Percentiles rank a stretch among this genome's conserved stretches.
phyloP scores from a whole-genome alignment of 768 basidiomycete genomes.

The Multifurca ochricompacta region DNA sequence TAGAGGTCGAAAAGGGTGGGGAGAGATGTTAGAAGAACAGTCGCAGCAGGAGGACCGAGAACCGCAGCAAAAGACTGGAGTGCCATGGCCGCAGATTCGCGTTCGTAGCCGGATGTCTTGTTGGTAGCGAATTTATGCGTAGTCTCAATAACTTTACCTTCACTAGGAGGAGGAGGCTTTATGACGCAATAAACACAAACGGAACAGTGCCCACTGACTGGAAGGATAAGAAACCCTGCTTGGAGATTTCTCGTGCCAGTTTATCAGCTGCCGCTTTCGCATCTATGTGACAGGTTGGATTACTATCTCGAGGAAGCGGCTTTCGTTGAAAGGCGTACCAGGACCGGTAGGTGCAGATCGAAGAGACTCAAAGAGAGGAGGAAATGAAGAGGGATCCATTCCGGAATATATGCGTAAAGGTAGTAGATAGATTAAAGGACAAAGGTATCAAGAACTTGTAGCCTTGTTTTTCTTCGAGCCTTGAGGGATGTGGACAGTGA shows the following conservation, averaged over 20 bases:
- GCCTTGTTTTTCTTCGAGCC: not conserved
- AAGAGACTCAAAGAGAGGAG: conserved; percentile 37
- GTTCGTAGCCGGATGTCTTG: conserved; percentile 83
- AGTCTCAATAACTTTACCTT: conserved; percentile 51
- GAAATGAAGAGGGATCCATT: conserved; percentile 36
- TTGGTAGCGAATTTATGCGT: conserved; percentile 67
- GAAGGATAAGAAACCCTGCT: conserved; percentile 53
- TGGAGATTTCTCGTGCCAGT: conserved; percentile 64
- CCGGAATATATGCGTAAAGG: conserved; percentile 34
- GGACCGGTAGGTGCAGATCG: conserved; percentile 33
- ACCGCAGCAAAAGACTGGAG: conserved; percentile 66
- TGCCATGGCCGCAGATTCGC: conserved; percentile 78
- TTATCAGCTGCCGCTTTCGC: conserved; percentile 79
- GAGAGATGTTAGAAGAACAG: conserved; percentile 70
- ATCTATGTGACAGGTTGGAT: conserved; percentile 37
- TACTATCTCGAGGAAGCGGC: not conserved
- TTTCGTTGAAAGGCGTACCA: conserved; percentile 24
- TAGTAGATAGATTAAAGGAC: conserved; percentile 32
- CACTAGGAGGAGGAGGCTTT: conserved; percentile 35
- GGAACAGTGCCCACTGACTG: conserved; percentile 35
- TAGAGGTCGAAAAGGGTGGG: conserved; percentile 74
- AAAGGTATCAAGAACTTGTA: not conserved
- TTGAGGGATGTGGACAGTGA: conserved; percentile 1
- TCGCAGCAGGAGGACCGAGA: conserved; percentile 63
- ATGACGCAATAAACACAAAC: conserved; percentile 18